phyloP scores from a whole-genome alignment of 305 asterid genomes.

The Fraxinus xanthoxyloides region DNA sequence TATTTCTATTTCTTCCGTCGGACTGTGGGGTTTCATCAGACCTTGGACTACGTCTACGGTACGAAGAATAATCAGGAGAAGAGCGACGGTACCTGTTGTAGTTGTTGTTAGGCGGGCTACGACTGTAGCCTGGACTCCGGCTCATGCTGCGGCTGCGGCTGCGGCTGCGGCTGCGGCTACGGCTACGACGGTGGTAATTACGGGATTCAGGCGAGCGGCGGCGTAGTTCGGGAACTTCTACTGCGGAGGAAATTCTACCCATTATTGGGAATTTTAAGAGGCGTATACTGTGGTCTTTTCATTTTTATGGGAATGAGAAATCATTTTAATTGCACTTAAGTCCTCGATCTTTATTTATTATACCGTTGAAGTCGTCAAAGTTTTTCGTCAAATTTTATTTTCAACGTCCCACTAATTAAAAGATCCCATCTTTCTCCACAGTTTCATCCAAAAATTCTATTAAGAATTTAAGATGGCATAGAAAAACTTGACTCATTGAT shows the following conservation, averaged over 20 bases:
- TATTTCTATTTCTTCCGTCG: constrained; percentile 26
- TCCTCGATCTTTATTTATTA: not conserved
- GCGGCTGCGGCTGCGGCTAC: not conserved
- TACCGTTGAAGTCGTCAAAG: not conserved
- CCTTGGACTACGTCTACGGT: constrained; percentile 37
- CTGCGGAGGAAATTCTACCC: not conserved
- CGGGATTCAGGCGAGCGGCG: not conserved
- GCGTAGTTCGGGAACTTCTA: not conserved
- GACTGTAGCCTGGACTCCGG: not conserved
- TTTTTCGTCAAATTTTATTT: not conserved
- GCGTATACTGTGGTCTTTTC: not conserved
- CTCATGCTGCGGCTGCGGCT: not conserved
- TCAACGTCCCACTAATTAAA: not conserved
- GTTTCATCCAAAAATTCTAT: not conserved
- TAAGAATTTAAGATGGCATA: not conserved
- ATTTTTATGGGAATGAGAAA: not conserved
- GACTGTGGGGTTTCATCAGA: constrained; percentile 31
- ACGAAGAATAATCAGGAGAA: constrained; percentile 72
- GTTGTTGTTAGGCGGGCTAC: not conserved
- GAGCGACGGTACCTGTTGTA: constrained; percentile 52
- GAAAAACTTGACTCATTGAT: not conserved
- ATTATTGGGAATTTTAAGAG: not conserved
- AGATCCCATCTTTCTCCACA: not conserved
- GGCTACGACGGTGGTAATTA: not conserved
- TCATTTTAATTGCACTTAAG: not conserved